phyloP scores from a whole-genome alignment of 169 alveolate species.

The Ichthyophthirius multifiliis region DNA sequence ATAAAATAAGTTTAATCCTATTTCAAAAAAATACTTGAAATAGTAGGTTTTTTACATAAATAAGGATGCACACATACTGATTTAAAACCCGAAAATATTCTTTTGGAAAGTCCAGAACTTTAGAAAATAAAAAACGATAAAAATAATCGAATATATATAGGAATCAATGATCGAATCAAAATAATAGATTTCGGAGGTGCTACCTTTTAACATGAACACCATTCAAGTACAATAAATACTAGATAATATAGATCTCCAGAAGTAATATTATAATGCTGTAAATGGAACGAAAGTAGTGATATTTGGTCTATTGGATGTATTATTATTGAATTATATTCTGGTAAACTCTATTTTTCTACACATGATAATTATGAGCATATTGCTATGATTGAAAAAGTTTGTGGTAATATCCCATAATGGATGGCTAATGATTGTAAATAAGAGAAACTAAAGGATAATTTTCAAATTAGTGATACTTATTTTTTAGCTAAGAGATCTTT shows the following conservation, averaged over 20 bases:
- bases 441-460: background rate
- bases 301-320: slow-evolving; percentile 97
- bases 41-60: slow-evolving; percentile 90
- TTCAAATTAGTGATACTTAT: slow-evolving; percentile 2
- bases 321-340: slow-evolving; percentile 77
- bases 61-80: slow-evolving; percentile 96
- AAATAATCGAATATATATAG: background rate
- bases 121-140: background rate
- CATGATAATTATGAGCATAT: slow-evolving; percentile 94
- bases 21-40: slow-evolving; percentile 91
- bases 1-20: slow-evolving; percentile 90
- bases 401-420: slow-evolving; percentile 83
- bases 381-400: slow-evolving; percentile 89
- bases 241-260: slow-evolving; percentile 99
- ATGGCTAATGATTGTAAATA: slow-evolving; percentile 73
- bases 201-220: slow-evolving; percentile 93
- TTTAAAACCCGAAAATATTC: slow-evolving; percentile 97
- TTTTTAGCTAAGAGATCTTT: background rate
- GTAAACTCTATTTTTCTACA: slow-evolving; percentile 85
- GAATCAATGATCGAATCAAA: no score
- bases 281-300: slow-evolving; percentile 94
- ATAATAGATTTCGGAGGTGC: slow-evolving; percentile 99
- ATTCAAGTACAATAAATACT: slow-evolving; percentile 95
- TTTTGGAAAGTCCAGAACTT: slow-evolving; percentile 60
- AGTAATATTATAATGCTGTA: slow-evolving; percentile 88